These are phyloP conservation scores for Atractiella rhizophila DNA, from an alignment of 768 basidiomycete species.

Conservation along the genomic window DNA sequence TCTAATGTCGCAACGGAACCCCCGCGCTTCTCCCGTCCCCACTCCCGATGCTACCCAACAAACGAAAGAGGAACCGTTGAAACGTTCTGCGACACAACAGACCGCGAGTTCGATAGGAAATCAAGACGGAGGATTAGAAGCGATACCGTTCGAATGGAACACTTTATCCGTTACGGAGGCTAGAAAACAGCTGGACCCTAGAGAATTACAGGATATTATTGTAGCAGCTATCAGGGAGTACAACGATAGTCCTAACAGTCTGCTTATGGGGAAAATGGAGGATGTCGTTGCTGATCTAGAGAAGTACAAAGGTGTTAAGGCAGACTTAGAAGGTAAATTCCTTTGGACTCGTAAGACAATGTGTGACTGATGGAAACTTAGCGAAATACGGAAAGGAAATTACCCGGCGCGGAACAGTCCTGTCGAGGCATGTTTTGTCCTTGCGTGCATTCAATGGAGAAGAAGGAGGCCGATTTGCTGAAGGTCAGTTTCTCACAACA, in stretches of 20 bases:
- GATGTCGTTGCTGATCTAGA: conserved; percentile 1
- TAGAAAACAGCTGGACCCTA: neutral
- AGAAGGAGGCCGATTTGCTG: conserved; percentile 1
- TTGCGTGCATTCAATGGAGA: conserved; percentile 1
- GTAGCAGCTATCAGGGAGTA: conserved; percentile 1
- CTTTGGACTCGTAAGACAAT: too few species aligned
- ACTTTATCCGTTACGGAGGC: conserved; percentile 4
- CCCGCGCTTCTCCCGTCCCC: too few species aligned
- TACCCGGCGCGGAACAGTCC: neutral
- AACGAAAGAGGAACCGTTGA: too few species aligned
- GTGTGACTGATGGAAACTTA: too few species aligned
- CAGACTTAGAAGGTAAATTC: neutral
- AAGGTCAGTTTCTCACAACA: too few species aligned
- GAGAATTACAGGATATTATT: neutral
- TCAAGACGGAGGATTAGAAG: too few species aligned
- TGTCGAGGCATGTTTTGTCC: neutral
- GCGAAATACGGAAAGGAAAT: neutral
- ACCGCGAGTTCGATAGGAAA: too few species aligned
- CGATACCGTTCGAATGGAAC: too few species aligned
- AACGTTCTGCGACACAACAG: too few species aligned
- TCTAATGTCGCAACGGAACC: too few species aligned
- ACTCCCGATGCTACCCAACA: too few species aligned
- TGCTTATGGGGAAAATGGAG: neutral
- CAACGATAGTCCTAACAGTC: neutral
- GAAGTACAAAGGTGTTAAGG: neutral